Evolutionary conservation across 441 rosid genomes (phyloP).

Genomic region (Jatropha podagrica): DNA sequence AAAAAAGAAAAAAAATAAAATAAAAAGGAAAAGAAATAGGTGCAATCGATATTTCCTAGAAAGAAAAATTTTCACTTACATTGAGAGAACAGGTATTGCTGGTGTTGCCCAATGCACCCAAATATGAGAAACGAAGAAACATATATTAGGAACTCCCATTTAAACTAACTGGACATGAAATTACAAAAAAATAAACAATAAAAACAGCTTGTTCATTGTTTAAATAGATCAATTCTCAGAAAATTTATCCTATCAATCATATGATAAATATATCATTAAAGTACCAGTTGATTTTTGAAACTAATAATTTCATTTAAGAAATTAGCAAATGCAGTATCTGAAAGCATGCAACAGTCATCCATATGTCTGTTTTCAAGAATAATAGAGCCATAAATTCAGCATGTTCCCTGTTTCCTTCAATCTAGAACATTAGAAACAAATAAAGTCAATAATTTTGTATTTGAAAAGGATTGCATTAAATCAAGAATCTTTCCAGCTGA

Average conservation of each 20-base stretch:
- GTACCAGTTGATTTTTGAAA: neutral
- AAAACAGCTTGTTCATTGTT: neutral
- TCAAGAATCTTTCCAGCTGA: too few relatives aligned
- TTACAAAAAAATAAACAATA: neutral
- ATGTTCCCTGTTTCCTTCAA: neutral
- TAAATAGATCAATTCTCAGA: neutral
- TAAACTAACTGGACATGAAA: conserved; percentile 1
- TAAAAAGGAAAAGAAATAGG: neutral
- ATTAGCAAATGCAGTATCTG: conserved; percentile 11
- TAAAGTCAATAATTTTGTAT: neutral
- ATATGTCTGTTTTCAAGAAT: conserved; percentile 8
- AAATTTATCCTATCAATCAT: neutral
- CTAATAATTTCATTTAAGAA: conserved; percentile 3
- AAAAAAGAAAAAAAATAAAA: neutral
- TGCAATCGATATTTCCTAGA: conserved; percentile 8
- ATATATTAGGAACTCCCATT: conserved; percentile 32
- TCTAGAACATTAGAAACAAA: neutral
- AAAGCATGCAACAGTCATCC: conserved; percentile 6
- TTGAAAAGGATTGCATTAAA: neutral
- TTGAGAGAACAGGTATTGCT: conserved; percentile 98
- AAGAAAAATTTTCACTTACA: conserved; percentile 55
- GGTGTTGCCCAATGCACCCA: conserved; percentile 45
- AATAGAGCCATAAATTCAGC: neutral
- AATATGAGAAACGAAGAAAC: conserved; percentile 33
- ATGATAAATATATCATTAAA: neutral